These are phyloP conservation scores for Besnoitia besnoiti DNA, from an alignment of 169 alveolate genomes.

Conservation along the genomic window DNA sequence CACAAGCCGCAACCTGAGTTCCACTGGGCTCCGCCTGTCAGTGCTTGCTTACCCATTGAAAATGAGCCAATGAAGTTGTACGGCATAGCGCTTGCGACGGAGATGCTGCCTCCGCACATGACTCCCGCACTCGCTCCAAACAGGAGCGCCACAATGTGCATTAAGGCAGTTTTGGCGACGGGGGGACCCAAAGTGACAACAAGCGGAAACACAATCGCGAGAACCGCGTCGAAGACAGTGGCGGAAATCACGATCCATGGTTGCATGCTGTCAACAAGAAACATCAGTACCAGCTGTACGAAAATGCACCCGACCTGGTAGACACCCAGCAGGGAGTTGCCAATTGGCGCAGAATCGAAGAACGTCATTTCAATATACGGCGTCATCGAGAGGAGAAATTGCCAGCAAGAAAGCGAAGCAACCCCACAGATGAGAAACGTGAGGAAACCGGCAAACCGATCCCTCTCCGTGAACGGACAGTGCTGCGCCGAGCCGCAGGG, in stretches of 20 bases:
- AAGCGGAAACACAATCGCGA: slow-evolving; percentile 25
- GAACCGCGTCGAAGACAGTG: not conserved
- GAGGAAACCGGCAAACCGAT: not conserved
- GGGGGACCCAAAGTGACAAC: slow-evolving; percentile 27
- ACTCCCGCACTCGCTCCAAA: slow-evolving; percentile 44
- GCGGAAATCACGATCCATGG: slow-evolving; percentile 26
- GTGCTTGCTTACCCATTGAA: slow-evolving; percentile 39
- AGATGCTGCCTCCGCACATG: slow-evolving; percentile 6
- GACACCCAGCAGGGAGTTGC: slow-evolving; percentile 38
- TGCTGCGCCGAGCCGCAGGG: too few relatives aligned
- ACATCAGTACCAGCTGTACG: slow-evolving; percentile 13
- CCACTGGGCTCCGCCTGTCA: too few relatives aligned
- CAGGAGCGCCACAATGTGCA: slow-evolving; percentile 19
- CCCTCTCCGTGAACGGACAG: not conserved
- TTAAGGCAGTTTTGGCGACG: not conserved
- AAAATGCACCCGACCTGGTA: slow-evolving; percentile 44
- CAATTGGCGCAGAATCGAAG: slow-evolving; percentile 1
- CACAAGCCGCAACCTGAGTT: too few relatives aligned
- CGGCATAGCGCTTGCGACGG: slow-evolving; percentile 51
- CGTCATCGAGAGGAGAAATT: slow-evolving; percentile 37
- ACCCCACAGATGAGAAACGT: slow-evolving; percentile 40
- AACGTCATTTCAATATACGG: slow-evolving; percentile 30
- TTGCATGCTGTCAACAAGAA: slow-evolving; percentile 28
- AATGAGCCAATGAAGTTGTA: slow-evolving; percentile 36
- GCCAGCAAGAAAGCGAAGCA: slow-evolving; percentile 40